Base-by-base conservation (phyloP, 371 early-diverging fungal species). In the Mortierella sp. region DNA sequence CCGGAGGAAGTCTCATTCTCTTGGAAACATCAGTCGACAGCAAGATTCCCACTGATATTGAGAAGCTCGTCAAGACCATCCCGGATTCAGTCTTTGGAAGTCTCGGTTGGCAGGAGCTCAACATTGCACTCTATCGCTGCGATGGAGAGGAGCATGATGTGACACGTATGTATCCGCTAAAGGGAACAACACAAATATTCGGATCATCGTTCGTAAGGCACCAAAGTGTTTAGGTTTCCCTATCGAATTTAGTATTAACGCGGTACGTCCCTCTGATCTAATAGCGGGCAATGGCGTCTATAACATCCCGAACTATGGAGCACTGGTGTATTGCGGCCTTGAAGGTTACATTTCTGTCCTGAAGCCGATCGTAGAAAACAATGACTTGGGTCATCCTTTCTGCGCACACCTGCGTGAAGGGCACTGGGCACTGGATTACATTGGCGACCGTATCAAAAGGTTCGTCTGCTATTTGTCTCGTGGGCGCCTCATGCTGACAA, bases 311-410 rank as follows among this genome's bases (percentile, higher is more conserved):
- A 88, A 89, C 18, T 84, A 85, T 64, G 98, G 97, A 0, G 41
- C 79, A 3, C 73, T 97, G 4, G 81, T 92, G 0, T 98, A 96
- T 78, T 94, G 94, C 64, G 99, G 99, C 4, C 72, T 97, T 31
- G 93, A 96, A 81, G 99, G 99, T 0, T 95, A 95, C 72, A 89
- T 94, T 68, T 89, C 95, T 21, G 90, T 89, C 0, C 73, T 95
- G 23, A 81, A 83, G 0, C 85, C 87, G 0, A 90, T 95, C 26
- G 92, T 95, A 38, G 84, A 86, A 1, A 82, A 81, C 54, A 98
- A 96, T 68, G 94, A 98, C 73, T 82, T 97, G 56, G 97, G 98
- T 0, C 97, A 96, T 67, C 93, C 96, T 2, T 84, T 98, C 26
- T 96, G 95, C 72, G 86, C 82, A 18, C 93, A 98, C 66, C 76